These are phyloP conservation scores for Mucor mucedo DNA, from an alignment of 371 early-diverging fungal species.

Conservation along the genomic window DNA sequence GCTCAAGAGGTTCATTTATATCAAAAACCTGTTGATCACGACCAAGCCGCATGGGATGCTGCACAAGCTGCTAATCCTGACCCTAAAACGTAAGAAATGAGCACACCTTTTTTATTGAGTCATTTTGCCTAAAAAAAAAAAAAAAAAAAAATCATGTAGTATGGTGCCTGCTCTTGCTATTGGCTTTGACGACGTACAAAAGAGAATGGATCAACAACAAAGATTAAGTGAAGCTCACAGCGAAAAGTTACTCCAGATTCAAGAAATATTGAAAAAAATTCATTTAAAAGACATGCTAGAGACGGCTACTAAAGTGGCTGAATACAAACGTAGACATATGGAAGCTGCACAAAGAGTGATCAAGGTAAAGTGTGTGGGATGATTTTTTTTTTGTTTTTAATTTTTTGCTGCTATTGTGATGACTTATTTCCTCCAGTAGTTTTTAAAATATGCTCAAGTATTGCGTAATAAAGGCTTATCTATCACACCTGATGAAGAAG, in stretches of 20 bases:
- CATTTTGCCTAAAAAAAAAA: background rate
- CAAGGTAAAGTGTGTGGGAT: constrained; percentile 38
- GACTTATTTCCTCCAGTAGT: constrained; percentile 36
- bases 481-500: constrained; percentile 84
- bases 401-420: too few species aligned
- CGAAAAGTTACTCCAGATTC: constrained; percentile 67
- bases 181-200: constrained; percentile 83
- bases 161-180: constrained; percentile 86
- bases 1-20: constrained; percentile 81
- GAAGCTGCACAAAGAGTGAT: constrained; percentile 81
- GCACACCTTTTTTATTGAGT: too few species aligned
- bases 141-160: background rate
- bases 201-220: constrained; percentile 75
- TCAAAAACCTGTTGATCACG: constrained; percentile 73
- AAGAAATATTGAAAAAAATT: constrained; percentile 68
- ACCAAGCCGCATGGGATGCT: constrained; percentile 79
- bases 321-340: constrained; percentile 75
- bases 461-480: constrained; percentile 82
- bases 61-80: constrained; percentile 87
- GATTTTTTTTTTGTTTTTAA: background rate
- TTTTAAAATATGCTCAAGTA: constrained; percentile 83
- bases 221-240: constrained; percentile 46
- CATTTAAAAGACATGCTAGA: constrained; percentile 65
- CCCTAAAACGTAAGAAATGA: constrained; percentile 55
- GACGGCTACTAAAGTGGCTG: constrained; percentile 66